Evolutionary conservation across 306 rosid species (phyloP).

Genomic region (Prunus mira): DNA sequence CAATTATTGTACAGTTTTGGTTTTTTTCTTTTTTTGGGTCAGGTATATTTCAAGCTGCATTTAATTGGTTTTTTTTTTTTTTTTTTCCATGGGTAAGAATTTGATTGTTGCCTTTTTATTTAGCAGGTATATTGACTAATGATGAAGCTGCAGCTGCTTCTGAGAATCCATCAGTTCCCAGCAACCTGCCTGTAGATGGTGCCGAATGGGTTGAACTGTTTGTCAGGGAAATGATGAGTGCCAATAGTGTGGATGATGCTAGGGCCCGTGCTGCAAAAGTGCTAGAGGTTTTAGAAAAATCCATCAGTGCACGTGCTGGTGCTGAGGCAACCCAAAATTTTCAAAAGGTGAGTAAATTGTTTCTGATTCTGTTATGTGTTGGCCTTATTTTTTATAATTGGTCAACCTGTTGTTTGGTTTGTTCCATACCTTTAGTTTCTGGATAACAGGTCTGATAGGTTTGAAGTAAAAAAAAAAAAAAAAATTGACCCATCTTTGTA

Average conservation of each 20-base stretch:
- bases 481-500: not conserved
- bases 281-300: constrained; percentile 76
- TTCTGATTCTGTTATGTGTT: not conserved
- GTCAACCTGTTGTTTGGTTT: not conserved
- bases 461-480: not conserved
- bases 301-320: constrained; percentile 63
- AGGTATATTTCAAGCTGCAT: not conserved
- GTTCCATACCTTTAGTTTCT: not conserved
- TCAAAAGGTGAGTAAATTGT: constrained; percentile 51
- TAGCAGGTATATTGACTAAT: constrained; percentile 37
- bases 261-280: constrained; percentile 75
- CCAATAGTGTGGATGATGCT: constrained; percentile 78
- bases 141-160: constrained; percentile 46
- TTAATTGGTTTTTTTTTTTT: not conserved
- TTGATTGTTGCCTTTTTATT: constrained; percentile 2
- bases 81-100: not conserved
- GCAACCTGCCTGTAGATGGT: constrained; percentile 68
- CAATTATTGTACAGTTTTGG: not conserved
- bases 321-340: constrained; percentile 57
- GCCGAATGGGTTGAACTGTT: constrained; percentile 87
- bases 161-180: constrained; percentile 37
- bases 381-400: not conserved
- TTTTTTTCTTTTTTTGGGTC: not conserved
- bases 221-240: constrained; percentile 76
- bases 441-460: not conserved